Percentiles rank a stretch among this genome's conserved stretches.
phyloP scores from a whole-genome alignment of 805 yeast species.

The Maudiozyma bulderi region DNA sequence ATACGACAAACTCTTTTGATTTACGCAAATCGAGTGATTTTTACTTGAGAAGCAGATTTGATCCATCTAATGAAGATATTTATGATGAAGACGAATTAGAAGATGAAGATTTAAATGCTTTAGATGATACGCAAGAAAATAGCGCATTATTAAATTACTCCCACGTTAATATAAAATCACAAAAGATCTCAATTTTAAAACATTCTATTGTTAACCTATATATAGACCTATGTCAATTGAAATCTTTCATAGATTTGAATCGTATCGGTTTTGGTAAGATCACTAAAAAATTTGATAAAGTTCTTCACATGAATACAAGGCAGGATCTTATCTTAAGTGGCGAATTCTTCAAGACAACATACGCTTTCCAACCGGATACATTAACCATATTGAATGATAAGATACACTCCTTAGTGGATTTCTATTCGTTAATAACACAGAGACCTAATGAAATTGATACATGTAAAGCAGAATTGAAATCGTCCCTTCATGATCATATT shows the following conservation, averaged over 20 bases:
- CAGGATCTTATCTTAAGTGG: conserved; percentile 36
- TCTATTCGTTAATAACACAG: conserved; percentile 44
- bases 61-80: conserved; percentile 2
- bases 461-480: conserved; percentile 46
- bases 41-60: conserved; percentile 2
- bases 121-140: conserved; percentile 32
- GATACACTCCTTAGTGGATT: conserved; percentile 43
- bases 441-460: conserved; percentile 30
- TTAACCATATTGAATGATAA: conserved; percentile 41
- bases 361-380: conserved; percentile 47
- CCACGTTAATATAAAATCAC: conserved; percentile 41
- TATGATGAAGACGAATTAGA: conserved; percentile 28
- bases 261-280: conserved; percentile 81
- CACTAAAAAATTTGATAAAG: conserved; percentile 83
- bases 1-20: conserved; percentile 1
- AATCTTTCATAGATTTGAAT: conserved; percentile 76
- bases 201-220: conserved; percentile 54
- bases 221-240: conserved; percentile 70
- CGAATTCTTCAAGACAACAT: conserved; percentile 38
- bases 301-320: conserved; percentile 47
- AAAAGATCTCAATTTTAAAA: conserved; percentile 54
- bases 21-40: background rate
- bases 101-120: conserved; percentile 28
- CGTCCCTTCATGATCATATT: conserved; percentile 75
- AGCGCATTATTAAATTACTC: conserved; percentile 43